These are phyloP conservation scores for Trichoderma sp. DNA, from an alignment of 2,329 filamentous ascomycete species.

Conservation along the genomic window DNA sequence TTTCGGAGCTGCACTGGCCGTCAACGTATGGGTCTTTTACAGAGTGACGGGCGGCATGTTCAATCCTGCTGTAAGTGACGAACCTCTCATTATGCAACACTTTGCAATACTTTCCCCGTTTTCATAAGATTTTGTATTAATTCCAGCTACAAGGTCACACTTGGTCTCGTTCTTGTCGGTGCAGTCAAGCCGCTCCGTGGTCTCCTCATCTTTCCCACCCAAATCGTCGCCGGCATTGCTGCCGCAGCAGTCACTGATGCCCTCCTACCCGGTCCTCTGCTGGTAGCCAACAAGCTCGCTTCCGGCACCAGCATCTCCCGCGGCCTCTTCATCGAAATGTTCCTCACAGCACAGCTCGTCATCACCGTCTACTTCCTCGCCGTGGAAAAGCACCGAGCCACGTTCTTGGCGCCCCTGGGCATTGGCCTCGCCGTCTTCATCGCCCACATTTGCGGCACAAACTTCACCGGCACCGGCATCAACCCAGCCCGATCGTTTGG, in stretches of 20 bases:
- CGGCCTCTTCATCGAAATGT: constrained; percentile 66
- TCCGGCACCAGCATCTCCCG: constrained; percentile 51
- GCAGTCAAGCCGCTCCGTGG: constrained; percentile 54
- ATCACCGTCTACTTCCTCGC: constrained; percentile 68
- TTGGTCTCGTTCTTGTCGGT: constrained; percentile 59
- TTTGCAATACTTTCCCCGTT: neutral
- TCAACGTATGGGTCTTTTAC: constrained; percentile 58
- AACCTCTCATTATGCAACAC: neutral
- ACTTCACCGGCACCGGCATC: constrained; percentile 48
- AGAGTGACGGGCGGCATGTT: constrained; percentile 53
- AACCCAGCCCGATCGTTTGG: constrained; percentile 54
- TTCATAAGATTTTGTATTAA: neutral
- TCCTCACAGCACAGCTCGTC: constrained; percentile 62
- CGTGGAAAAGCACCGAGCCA: constrained; percentile 70
- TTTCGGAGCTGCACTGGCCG: constrained; percentile 50
- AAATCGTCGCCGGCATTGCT: constrained; percentile 58
- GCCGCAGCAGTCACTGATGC: constrained; percentile 56
- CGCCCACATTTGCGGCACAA: constrained; percentile 44
- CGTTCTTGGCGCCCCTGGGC: constrained; percentile 67
- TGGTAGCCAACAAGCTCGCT: constrained; percentile 56
- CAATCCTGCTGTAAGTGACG: constrained; percentile 46
- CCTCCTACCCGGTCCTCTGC: constrained; percentile 56
- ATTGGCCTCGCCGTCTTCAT: constrained; percentile 72
- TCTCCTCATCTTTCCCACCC: constrained; percentile 51
- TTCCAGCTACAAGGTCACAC: constrained; percentile 43